Evolutionary conservation across 148 eudicot species (phyloP), one percentile per base, ranked within the genome.

Genomic region (Rhododendron griersonianum): DNA sequence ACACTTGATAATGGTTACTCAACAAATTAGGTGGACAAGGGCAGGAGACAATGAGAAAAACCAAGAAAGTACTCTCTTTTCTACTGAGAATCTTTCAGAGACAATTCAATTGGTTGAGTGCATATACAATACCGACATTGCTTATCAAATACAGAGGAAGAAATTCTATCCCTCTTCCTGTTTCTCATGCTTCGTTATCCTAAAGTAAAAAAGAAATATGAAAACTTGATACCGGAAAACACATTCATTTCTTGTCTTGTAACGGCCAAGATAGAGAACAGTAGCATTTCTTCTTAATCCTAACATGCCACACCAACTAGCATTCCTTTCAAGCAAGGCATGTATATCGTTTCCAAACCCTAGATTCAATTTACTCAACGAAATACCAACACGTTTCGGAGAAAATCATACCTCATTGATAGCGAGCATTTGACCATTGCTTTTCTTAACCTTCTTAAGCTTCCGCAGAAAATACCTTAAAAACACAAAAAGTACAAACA

Each of bases 391-490:
- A 21, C 25, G 19, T 4, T 55, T n/a, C 11, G 0, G 51, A 16
- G 45, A 55, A 21, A 11, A 55, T 55, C 5, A 55, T 55, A 95
- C 99, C 98, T 96, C 99, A 69, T 96, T 96, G 88, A 94, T 94
- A 15, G 98, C 94, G n/a, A 96, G 99, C 82, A 96, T 86, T 48
- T 96, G 99, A n/a, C 99, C 99, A 84, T 91, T 92, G 89, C 95
- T 93, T 90, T 96, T 96, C 95, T 96, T 96, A 11, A 96, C 99
- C 91, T 94, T 96, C 91, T 96, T 96, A 63, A 95, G 93, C 95
- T 96, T 96, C 97, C 99, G 94, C 93, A 96, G 81, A 41, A 96
- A 96, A 48, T 96, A 96, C 98, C 98, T 94, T 41, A 21, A 7
- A 55, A 5, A 3, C 48, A 67, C 45, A 59, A 86, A 25, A 45